These are phyloP conservation scores for Talaromyces sp. DNA, from an alignment of 2,329 filamentous ascomycete species.

Conservation along the genomic window DNA sequence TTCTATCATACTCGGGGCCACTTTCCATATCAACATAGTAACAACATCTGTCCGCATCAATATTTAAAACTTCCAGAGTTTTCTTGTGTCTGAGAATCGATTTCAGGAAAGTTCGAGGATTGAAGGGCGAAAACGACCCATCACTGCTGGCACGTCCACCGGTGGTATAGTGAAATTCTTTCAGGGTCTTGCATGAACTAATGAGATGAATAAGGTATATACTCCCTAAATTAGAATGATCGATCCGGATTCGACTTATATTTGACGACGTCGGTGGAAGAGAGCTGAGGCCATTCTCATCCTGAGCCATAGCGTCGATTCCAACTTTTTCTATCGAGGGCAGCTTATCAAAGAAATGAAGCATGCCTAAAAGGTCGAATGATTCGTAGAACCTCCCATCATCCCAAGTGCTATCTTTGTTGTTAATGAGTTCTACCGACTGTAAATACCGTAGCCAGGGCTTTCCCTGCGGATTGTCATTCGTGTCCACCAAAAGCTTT, in stretches of 20 bases:
- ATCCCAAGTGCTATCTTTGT: not conserved
- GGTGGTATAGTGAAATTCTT: slow-evolving; percentile 15
- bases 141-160: slow-evolving; percentile 11
- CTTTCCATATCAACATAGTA: not conserved
- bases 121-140: slow-evolving; percentile 6
- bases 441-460: slow-evolving; percentile 14
- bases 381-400: slow-evolving; percentile 8
- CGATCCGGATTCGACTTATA: slow-evolving; percentile 12
- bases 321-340: slow-evolving; percentile 16
- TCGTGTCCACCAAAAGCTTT: slow-evolving; percentile 7
- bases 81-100: slow-evolving; percentile 12
- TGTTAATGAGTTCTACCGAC: slow-evolving; percentile 11
- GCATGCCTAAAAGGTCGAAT: slow-evolving; percentile 11
- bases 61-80: slow-evolving; percentile 16
- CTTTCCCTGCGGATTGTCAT: slow-evolving; percentile 1
- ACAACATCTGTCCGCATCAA: slow-evolving; percentile 11
- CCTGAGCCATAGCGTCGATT: slow-evolving; percentile 7
- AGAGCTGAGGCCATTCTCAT: not conserved
- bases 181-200: slow-evolving; percentile 12
- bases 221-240: slow-evolving; percentile 10
- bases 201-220: slow-evolving; percentile 10
- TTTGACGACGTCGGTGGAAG: slow-evolving; percentile 10
- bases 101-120: slow-evolving; percentile 15
- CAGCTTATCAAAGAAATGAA: slow-evolving; percentile 12
- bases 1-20: too few relatives aligned